These are phyloP conservation scores for Coniosporium uncinatum DNA, from an alignment of 2,329 filamentous ascomycete genomes.

Conservation along the genomic window DNA sequence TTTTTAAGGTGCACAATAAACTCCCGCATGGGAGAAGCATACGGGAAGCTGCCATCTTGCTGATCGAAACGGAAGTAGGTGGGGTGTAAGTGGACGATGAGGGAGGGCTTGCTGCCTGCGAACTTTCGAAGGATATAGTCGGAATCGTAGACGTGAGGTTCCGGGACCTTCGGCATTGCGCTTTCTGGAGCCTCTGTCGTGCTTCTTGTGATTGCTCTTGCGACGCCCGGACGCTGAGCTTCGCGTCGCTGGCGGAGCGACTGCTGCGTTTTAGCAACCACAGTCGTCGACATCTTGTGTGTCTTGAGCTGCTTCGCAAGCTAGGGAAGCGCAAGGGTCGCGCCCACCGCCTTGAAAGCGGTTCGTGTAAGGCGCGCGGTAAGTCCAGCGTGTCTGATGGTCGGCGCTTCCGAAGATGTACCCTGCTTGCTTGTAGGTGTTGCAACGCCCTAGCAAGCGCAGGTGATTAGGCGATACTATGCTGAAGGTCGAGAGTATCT, in stretches of 20 bases:
- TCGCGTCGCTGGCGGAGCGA: constrained; percentile 35
- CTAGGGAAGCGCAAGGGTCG: no score
- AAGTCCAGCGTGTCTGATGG: no score
- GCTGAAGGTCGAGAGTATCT: no score
- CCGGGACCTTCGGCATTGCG: neutral
- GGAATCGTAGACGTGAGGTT: constrained; percentile 55
- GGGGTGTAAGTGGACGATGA: constrained; percentile 80
- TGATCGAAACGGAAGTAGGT: constrained; percentile 90
- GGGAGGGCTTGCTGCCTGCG: constrained; percentile 65
- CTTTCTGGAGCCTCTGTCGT: neutral
- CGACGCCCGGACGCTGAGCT: constrained; percentile 27
- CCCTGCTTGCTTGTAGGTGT: no score
- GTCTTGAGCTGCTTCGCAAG: no score
- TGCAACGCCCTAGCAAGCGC: no score
- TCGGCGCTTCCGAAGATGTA: no score
- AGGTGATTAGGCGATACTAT: no score
- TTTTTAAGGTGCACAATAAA: constrained; percentile 71
- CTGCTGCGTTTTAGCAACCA: constrained; percentile 15
- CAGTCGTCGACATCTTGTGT: neutral
- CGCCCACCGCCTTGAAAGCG: no score
- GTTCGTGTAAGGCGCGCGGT: no score
- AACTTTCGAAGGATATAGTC: constrained; percentile 82
- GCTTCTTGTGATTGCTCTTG: constrained; percentile 14
- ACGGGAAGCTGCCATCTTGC: constrained; percentile 88
- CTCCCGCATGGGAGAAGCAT: constrained; percentile 86